Percentiles rank a stretch among this genome's conserved stretches.
Evolutionary conservation across 2,329 filamentous ascomycete species (phyloP).

Genomic region (Colletotrichum theobromicola): DNA sequence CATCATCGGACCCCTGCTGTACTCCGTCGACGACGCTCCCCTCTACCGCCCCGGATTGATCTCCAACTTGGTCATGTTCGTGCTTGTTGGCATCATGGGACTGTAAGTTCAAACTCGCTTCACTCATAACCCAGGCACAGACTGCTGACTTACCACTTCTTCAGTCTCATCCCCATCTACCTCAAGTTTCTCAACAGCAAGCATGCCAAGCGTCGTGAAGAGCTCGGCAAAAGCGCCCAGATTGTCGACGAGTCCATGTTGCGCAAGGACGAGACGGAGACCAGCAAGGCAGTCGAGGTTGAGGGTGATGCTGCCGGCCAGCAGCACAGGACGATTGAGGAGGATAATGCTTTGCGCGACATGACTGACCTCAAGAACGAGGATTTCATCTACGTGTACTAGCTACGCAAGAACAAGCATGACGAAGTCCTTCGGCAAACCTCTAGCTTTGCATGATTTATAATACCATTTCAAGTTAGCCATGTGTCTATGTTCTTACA

Average conservation of each 20-base stretch:
- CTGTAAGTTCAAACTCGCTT: background rate
- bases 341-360: conserved; percentile 52
- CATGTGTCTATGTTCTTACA: no score
- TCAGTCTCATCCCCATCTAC: conserved; percentile 42
- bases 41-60: conserved; percentile 61
- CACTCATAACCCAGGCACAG: rapidly evolving
- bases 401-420: no score
- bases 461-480: no score
- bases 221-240: conserved; percentile 56
- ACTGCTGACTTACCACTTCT: background rate
- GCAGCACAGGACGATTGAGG: conserved; percentile 27
- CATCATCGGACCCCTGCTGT: conserved; percentile 69
- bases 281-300: conserved; percentile 27
- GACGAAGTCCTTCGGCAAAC: no score
- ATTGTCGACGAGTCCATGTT: conserved; percentile 17
- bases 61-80: conserved; percentile 66
- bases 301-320: conserved; percentile 20
- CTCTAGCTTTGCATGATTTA: no score
- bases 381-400: conserved; percentile 64
- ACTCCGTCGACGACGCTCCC: conserved; percentile 63
- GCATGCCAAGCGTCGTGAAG: conserved; percentile 58
- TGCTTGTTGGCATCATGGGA: conserved; percentile 57
- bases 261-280: conserved; percentile 11
- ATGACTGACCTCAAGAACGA: conserved; percentile 64
- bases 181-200: conserved; percentile 58